Evolutionary conservation across 2,329 filamentous ascomycete genomes (phyloP).

Genomic region (Alternaria solani): DNA sequence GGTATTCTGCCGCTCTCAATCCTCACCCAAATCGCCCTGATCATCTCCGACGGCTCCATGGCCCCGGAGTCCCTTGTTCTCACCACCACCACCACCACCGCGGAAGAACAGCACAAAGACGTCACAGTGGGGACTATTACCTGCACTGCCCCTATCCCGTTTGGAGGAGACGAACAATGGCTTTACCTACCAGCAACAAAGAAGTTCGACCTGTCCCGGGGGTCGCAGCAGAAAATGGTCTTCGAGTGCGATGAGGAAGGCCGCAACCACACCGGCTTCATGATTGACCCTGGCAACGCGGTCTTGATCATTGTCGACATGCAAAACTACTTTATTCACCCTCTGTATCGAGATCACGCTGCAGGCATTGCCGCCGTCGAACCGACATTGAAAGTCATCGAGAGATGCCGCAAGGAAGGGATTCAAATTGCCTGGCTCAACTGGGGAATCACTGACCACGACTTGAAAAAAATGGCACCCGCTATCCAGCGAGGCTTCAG

Average conservation of each 20-base stretch:
- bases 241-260: conserved; percentile 53
- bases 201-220: conserved; percentile 54
- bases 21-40: not conserved
- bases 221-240: conserved; percentile 47
- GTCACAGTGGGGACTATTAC: conserved; percentile 41
- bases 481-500: conserved; percentile 54
- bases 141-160: conserved; percentile 52
- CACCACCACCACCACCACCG: conserved; percentile 22
- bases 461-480: conserved; percentile 51
- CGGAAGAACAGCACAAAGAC: conserved; percentile 23
- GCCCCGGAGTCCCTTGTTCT: conserved; percentile 24
- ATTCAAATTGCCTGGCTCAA: conserved; percentile 55
- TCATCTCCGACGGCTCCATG: conserved; percentile 18
- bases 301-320: conserved; percentile 54
- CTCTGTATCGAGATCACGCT: conserved; percentile 40
- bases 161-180: conserved; percentile 54
- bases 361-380: conserved; percentile 44
- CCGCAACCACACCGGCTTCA: conserved; percentile 50
- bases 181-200: conserved; percentile 52
- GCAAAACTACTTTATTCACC: conserved; percentile 55
- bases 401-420: conserved; percentile 51
- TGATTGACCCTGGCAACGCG: conserved; percentile 52
- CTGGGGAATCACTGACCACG: conserved; percentile 52
- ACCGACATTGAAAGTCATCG: conserved; percentile 50
- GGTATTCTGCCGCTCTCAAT: conserved; percentile 1